Conservation (phyloP, 208 protist species). For the Balamuthia mandrillaris region DNA sequence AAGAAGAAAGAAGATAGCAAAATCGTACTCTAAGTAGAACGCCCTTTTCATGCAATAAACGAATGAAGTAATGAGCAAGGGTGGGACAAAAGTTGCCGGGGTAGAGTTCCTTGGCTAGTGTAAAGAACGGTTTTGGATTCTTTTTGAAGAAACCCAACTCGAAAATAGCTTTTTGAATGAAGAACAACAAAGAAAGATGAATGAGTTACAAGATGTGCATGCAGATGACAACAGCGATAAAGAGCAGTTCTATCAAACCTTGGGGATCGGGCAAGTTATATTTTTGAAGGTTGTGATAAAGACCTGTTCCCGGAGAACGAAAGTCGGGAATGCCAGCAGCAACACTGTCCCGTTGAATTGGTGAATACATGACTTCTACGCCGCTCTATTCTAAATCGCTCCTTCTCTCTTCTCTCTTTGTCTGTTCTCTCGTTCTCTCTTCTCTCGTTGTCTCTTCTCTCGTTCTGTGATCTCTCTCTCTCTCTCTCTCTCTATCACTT, state of each 20-base stretch:
- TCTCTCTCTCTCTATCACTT: slow-evolving; percentile 85
- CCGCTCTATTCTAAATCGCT: no score
- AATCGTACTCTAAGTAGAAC: slow-evolving; percentile 34
- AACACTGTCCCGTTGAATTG: no score
- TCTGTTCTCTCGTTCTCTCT: not conserved
- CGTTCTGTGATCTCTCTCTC: not conserved
- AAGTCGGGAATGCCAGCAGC: slow-evolving; percentile 61
- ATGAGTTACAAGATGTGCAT: not conserved
- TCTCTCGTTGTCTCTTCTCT: not conserved
- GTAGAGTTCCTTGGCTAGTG: slow-evolving; percentile 36
- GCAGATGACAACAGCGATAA: no score
- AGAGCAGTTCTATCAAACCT: slow-evolving; percentile 84
- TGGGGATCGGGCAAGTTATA: slow-evolving; percentile 84
- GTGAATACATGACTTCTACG: no score
- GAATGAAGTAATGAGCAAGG: slow-evolving; percentile 63
- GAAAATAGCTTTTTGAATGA: slow-evolving; percentile 55
- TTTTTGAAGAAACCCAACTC: slow-evolving; percentile 59
- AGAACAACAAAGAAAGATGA: slow-evolving; percentile 18
- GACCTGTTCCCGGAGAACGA: slow-evolving; percentile 82
- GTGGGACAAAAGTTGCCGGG: slow-evolving; percentile 65
- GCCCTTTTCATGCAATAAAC: slow-evolving; percentile 48
- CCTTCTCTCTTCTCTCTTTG: no score
- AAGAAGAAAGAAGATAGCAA: slow-evolving; percentile 72
- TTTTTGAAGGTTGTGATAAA: slow-evolving; percentile 83
- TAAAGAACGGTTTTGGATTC: slow-evolving; percentile 55